Conservation (phyloP, 176 grass and related monocot species). For the Typha latifolia region DNA sequence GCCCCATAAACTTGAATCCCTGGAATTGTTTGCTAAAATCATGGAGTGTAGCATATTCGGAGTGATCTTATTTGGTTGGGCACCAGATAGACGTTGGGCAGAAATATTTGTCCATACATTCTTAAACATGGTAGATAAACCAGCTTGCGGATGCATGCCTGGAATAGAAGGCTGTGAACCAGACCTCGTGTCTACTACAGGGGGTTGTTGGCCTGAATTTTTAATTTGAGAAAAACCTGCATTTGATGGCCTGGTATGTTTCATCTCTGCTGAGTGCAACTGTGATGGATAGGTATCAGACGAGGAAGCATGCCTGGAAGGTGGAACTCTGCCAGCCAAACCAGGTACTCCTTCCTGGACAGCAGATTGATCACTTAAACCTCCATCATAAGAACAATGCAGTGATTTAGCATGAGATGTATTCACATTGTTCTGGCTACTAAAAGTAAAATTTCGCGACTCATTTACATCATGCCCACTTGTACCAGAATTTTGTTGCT, state of each 20-base stretch:
- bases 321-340: neutral
- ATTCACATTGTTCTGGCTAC: neutral
- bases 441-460: neutral
- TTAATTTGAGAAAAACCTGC: constrained; percentile 28
- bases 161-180: constrained; percentile 25
- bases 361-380: constrained; percentile 3
- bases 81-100: constrained; percentile 37
- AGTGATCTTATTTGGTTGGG: constrained; percentile 57
- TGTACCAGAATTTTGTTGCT: neutral
- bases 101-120: constrained; percentile 95
- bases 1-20: constrained; percentile 44
- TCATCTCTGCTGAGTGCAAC: neutral
- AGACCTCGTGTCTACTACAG: constrained; percentile 33
- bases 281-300: constrained; percentile 23
- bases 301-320: constrained; percentile 4
- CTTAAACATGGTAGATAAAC: constrained; percentile 66
- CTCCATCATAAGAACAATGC: neutral
- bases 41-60: constrained; percentile 77
- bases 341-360: neutral
- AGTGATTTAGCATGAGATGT: neutral
- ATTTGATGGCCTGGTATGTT: neutral
- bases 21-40: constrained; percentile 50
- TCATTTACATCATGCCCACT: neutral
- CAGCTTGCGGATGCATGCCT: constrained; percentile 41
- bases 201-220: constrained; percentile 38